These are phyloP conservation scores for Colletotrichum cuscutae DNA, from an alignment of 2,329 filamentous ascomycete species.

Conservation along the genomic window DNA sequence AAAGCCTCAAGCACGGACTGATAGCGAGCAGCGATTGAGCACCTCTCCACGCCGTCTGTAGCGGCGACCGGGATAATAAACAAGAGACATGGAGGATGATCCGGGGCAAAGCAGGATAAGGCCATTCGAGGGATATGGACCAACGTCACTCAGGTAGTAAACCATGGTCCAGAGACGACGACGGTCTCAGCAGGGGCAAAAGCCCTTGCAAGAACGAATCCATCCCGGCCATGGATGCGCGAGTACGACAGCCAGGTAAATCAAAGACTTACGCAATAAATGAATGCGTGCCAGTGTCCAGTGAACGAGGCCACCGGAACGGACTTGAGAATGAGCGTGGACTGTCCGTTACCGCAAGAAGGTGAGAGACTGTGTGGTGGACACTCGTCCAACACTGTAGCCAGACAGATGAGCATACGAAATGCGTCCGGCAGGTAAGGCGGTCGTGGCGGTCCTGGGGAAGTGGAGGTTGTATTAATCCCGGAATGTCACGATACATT, in stretches of 20 bases:
- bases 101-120: constrained; percentile 18
- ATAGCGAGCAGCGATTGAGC: neutral
- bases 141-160: neutral
- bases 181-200: neutral
- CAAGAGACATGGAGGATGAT: constrained; percentile 17
- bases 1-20: constrained; percentile 8
- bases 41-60: neutral
- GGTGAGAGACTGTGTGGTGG: constrained; percentile 6
- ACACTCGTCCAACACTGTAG: constrained; percentile 12
- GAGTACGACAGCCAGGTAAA: neutral
- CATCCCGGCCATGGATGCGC: neutral
- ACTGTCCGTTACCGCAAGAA: constrained; percentile 11
- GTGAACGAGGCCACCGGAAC: neutral
- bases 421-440: neutral
- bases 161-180: neutral
- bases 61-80: neutral
- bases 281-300: constrained; percentile 19
- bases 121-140: neutral
- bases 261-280: neutral
- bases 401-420: neutral
- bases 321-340: constrained; percentile 15
- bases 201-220: neutral
- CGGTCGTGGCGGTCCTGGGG: neutral
- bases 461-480: constrained; percentile 4
- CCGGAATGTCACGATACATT: constrained; percentile 17